Evolutionary conservation across 495 filamentous ascomycete species (phyloP), one percentile per base, ranked within the genome.

Genomic region (Entonaema liquescens): DNA sequence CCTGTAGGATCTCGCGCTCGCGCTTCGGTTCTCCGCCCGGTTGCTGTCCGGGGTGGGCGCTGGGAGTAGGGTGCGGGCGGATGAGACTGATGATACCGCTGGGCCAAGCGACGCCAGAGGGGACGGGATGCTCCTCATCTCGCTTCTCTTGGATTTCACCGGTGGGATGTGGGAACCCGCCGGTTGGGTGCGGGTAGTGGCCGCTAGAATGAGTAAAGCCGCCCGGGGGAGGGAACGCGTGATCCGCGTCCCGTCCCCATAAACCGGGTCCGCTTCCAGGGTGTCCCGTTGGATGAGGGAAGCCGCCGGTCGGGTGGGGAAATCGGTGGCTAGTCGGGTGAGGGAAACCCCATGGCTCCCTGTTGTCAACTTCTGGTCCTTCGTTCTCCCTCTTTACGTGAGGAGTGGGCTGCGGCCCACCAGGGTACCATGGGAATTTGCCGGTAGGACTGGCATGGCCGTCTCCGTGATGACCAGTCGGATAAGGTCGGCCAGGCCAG

Each of bases 1-100:
- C 65, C 23, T 68, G 49, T 5, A 62, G 57, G 5, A 57, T 19
- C 50, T 56, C 36, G 49, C 58, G 65, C 65, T 53, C 42, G 42
- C 19, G 42, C 42, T 47, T 47, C 42, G 42, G 42, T 12, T 23
- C 19, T 9, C 8, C 19, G 7, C 23, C 42, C 17, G 42, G 19
- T 9, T 47, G 42, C 42, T 47, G 42, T 9, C 2, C 42, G 8
- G 42, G 17, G 19, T 21, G 17, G 19, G 8, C 19, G 6, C 7
- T 21, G 9, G 17, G 0, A 23, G 42, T 21, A 47, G 42, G 42
- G 21, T 44, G 40, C n/a, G n/a, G 5, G 40, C 12, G 42, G 42
- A 47, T 9, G 21, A n/a, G 38, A n/a, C 19, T 47, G 17, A 9
- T 21, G 21, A 47, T 12, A 23, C 42, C 42, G n/a, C 42, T 47